These are phyloP conservation scores for Arbutus unedo DNA, from an alignment of 148 eudicot genomes.

Conservation along the genomic window DNA sequence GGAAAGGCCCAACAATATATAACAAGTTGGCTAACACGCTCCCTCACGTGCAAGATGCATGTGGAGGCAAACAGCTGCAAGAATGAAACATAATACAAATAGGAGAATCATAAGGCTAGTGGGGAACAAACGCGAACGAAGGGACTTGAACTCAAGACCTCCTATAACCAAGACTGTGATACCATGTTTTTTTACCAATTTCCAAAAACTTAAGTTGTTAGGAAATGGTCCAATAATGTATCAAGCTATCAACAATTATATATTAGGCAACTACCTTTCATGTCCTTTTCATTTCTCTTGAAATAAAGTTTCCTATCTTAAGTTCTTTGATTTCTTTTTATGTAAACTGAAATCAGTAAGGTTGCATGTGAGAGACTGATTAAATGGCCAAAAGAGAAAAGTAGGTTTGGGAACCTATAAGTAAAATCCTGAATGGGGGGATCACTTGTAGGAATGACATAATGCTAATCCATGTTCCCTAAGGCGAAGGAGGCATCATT, in stretches of 20 bases:
- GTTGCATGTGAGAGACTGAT: neutral
- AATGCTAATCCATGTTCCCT: no score
- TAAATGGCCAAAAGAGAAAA: neutral
- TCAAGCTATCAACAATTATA: neutral
- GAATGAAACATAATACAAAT: neutral
- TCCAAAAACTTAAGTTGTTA: neutral
- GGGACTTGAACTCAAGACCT: neutral
- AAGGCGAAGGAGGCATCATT: no score
- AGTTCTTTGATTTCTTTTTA: neutral
- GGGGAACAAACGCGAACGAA: neutral
- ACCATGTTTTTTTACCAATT: neutral
- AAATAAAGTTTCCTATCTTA: neutral
- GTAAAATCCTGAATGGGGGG: no score
- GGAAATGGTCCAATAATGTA: neutral
- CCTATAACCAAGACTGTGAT: neutral
- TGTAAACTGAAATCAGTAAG: neutral
- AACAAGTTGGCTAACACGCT: neutral
- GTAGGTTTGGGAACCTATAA: neutral
- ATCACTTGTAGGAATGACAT: no score
- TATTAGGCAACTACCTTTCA: neutral
- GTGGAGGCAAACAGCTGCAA: neutral
- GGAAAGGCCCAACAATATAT: neutral
- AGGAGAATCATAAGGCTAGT: neutral
- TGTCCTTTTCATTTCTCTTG: constrained; percentile 1
- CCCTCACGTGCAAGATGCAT: neutral